phyloP scores from a whole-genome alignment of 345 rosid species.

The Noccaea caerulescens region DNA sequence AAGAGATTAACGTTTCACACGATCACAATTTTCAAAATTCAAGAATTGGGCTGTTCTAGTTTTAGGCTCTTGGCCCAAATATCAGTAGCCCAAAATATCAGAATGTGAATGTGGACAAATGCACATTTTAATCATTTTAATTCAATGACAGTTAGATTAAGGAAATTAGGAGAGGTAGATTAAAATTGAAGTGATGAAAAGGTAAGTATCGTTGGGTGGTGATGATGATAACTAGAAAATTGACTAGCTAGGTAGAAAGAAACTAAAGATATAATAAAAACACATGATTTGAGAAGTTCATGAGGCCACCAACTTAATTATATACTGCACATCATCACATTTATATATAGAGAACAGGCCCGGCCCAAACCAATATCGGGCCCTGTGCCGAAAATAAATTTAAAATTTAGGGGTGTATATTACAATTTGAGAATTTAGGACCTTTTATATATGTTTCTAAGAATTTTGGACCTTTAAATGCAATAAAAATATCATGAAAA shows the following conservation, averaged over 20 bases:
- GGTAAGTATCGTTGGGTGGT: neutral
- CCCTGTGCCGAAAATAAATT: no score
- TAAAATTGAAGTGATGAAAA: slow-evolving; percentile 1
- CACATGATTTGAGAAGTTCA: slow-evolving; percentile 1
- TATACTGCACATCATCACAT: slow-evolving; percentile 10
- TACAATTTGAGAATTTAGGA: no score
- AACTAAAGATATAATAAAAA: neutral
- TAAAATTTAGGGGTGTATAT: no score
- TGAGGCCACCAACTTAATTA: slow-evolving; percentile 14
- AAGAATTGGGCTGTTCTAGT: neutral
- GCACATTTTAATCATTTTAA: no score
- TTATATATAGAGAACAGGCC: neutral
- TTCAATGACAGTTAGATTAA: neutral
- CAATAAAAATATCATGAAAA: no score
- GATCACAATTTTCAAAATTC: neutral
- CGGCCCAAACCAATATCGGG: no score
- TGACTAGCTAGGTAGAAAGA: neutral
- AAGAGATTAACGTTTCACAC: no score
- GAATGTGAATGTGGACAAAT: neutral
- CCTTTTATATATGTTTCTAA: no score
- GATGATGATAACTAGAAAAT: neutral
- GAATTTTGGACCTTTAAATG: no score
- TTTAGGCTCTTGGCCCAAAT: slow-evolving; percentile 7
- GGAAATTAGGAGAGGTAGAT: neutral
- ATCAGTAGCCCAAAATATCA: neutral